phyloP scores from a whole-genome alignment of 768 basidiomycete genomes.

The Mycena vulgaris region DNA sequence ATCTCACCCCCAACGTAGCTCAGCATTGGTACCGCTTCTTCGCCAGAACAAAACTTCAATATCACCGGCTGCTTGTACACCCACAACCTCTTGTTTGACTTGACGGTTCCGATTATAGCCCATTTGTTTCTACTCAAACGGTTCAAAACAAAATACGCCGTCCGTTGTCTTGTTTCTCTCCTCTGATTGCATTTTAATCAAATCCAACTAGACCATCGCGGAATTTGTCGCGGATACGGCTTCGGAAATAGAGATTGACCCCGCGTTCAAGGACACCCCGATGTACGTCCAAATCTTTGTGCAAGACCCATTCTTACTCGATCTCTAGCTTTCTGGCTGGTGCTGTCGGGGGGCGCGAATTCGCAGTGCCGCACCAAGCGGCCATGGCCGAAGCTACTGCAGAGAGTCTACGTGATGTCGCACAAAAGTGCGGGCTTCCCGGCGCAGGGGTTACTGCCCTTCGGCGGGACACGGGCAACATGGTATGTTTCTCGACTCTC shows the following conservation, averaged over 20 bases:
- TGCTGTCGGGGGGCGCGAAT: neutral
- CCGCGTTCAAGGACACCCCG: neutral
- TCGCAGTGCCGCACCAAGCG: neutral
- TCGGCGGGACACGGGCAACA: neutral
- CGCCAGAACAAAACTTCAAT: neutral
- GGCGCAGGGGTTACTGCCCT: neutral
- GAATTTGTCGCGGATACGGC: neutral
- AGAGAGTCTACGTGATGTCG: neutral
- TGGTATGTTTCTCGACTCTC: neutral
- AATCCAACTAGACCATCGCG: neutral
- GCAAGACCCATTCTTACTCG: neutral
- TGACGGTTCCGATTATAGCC: neutral
- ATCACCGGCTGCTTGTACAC: neutral
- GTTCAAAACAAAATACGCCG: slow-evolving; percentile 1
- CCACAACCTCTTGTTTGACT: slow-evolving; percentile 1
- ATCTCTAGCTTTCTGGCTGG: neutral
- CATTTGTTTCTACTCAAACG: neutral
- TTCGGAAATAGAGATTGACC: neutral
- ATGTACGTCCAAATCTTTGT: neutral
- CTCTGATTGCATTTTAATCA: neutral
- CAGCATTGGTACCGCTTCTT: neutral
- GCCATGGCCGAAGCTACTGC: neutral
- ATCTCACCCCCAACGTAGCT: neutral
- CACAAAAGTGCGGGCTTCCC: neutral
- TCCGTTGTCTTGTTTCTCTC: neutral